Base-by-base conservation (phyloP, 345 rosid species). In the Cardiospermum halicacabum region DNA sequence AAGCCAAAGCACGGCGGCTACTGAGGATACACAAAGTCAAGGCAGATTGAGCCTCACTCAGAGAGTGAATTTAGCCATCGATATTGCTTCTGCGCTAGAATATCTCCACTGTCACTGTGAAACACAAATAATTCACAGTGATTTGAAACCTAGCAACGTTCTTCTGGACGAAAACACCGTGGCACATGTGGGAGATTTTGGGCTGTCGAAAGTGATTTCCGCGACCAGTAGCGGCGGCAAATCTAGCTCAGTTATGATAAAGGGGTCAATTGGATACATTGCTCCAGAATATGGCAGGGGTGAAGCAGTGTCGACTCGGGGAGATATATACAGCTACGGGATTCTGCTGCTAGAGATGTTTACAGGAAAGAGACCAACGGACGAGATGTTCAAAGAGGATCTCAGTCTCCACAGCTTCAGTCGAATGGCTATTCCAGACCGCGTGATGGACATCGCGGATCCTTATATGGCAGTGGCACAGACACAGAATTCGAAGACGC, bases 21-120 rank as follows among this genome's bases (percentile, higher is more conserved):
- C 36, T 3, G 36, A 32, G 36, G 30, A 49, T 21, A 18, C 24
- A 11, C 43, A 40, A 11, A 0, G 21, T 8, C 2, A n/a, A 30
- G 12, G 16, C 59, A 42, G 12, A 32, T 34, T 37, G 10, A 18
- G 21, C 25, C 39, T 34, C 10, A 11, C 10, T 0, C 37, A 24
- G 25, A 61, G 56, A 61, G 3, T 69, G 8, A 61, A 53, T 16
- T 42, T 42, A 19, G 28, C 28, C 45, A 60, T 40, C 22, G 53
- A 49, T 32, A 40, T 68, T 34, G 61, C n/a, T 59, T 40, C 40
- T 11, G 62, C 47, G 11, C 22, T 61, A 15, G 47, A 31, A 11
- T 61, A 69, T 67, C 72, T 53, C 45, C 72, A 43, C 49, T 31
- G 5, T 24, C 45, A 69, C 12, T 51, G 48, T 4, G 45, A 45